phyloP scores from a whole-genome alignment of 2,329 filamentous ascomycete species.

The Epichloe sp. region DNA sequence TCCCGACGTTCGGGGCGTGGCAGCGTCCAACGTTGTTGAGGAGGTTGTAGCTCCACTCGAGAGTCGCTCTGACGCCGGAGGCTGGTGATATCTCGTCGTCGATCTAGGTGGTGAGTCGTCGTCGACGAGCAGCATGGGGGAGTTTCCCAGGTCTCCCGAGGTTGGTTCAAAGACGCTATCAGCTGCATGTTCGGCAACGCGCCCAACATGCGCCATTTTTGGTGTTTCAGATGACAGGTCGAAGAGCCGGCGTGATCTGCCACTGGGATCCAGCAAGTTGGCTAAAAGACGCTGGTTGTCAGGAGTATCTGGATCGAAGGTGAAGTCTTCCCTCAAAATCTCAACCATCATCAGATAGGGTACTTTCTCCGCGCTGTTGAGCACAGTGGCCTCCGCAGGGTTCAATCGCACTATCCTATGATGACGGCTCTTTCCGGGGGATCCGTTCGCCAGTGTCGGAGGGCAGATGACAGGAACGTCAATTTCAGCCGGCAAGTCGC shows the following conservation, averaged over 20 bases:
- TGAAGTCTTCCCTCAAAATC: constrained; percentile 68
- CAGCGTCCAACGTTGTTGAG: constrained; percentile 45
- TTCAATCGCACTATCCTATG: constrained; percentile 75
- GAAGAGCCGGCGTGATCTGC: constrained; percentile 47
- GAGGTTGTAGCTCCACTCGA: constrained; percentile 50
- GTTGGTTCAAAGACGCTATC: constrained; percentile 80
- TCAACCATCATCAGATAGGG: constrained; percentile 79
- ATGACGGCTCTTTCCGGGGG: constrained; percentile 62
- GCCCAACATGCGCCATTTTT: constrained; percentile 29
- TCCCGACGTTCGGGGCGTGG: constrained; percentile 58
- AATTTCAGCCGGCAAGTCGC: constrained; percentile 70
- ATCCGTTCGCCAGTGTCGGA: constrained; percentile 57
- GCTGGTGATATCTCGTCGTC: constrained; percentile 15
- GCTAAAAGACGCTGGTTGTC: constrained; percentile 57
- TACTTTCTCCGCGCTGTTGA: constrained; percentile 79
- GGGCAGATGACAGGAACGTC: constrained; percentile 75
- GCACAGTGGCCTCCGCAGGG: constrained; percentile 68
- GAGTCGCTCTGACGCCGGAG: constrained; percentile 34
- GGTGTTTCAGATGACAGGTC: constrained; percentile 55
- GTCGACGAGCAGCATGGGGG: constrained; percentile 50
- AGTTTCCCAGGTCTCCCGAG: constrained; percentile 64
- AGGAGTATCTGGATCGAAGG: constrained; percentile 61
- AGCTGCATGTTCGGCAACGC: constrained; percentile 29
- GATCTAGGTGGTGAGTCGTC: constrained; percentile 26
- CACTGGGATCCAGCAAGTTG: constrained; percentile 43